phyloP scores from a whole-genome alignment of 331 rosid species.

The Dryas integrifolia region DNA sequence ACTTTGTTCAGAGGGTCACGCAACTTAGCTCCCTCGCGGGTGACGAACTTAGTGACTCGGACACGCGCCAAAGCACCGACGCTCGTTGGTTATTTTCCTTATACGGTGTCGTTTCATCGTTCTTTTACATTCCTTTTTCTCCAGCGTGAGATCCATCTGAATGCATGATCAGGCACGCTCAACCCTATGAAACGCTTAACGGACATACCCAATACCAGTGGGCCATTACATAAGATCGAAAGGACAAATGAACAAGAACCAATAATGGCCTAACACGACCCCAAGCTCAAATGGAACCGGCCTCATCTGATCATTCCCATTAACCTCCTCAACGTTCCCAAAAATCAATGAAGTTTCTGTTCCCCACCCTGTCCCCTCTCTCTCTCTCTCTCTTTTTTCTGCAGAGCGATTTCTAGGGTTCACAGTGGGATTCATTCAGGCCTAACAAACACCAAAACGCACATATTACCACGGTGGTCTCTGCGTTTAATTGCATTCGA shows the following conservation, averaged over 20 bases:
- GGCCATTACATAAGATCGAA: not conserved
- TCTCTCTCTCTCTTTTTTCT: not conserved
- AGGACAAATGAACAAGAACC: too few species aligned
- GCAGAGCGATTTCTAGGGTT: slow-evolving; percentile 69
- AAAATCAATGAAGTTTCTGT: slow-evolving; percentile 41
- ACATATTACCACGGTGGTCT: slow-evolving; percentile 23
- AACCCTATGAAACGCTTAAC: not conserved
- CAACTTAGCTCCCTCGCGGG: slow-evolving; percentile 5
- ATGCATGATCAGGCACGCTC: slow-evolving; percentile 3
- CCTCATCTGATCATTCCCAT: slow-evolving; percentile 10
- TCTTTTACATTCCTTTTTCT: not conserved
- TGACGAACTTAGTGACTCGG: not conserved
- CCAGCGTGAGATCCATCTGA: slow-evolving; percentile 36
- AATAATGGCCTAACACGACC: not conserved
- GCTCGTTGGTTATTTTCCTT: not conserved
- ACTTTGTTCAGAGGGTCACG: not conserved
- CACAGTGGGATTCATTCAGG: slow-evolving; percentile 21
- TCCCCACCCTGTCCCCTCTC: slow-evolving; percentile 18
- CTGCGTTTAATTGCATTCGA: slow-evolving; percentile 33
- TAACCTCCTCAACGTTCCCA: slow-evolving; percentile 22
- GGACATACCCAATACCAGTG: not conserved
- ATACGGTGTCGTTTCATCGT: slow-evolving; percentile 17
- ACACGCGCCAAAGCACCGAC: not conserved
- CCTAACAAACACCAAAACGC: not conserved
- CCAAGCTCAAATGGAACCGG: slow-evolving; percentile 17